A percentile compares a stretch with the other conserved stretches of the same genome.
Evolutionary conservation across 2,329 filamentous ascomycete species (phyloP).

Genomic region (Leptosphaerulina australis): DNA sequence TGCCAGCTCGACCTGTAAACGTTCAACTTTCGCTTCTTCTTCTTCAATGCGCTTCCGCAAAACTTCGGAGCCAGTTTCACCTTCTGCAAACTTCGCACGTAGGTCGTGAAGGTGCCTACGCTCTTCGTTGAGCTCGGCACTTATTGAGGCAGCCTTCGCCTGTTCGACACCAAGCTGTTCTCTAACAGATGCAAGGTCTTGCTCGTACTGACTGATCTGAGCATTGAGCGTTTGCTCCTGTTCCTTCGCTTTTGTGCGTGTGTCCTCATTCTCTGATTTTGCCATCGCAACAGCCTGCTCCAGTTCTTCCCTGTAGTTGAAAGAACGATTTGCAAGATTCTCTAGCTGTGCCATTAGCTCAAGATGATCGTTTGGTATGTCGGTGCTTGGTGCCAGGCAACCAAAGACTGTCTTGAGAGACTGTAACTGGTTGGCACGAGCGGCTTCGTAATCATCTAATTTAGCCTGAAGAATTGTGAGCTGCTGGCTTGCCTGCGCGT

Average conservation of each 20-base stretch:
- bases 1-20: constrained; percentile 72
- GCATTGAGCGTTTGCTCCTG: constrained; percentile 47
- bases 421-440: constrained; percentile 35
- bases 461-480: constrained; percentile 63
- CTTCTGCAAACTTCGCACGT: constrained; percentile 75
- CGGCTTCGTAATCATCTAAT: constrained; percentile 58
- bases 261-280: constrained; percentile 54
- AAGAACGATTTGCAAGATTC: constrained; percentile 51
- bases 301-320: constrained; percentile 53
- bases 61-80: constrained; percentile 81
- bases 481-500: constrained; percentile 49
- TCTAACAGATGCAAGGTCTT: constrained; percentile 43
- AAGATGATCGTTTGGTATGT: constrained; percentile 47
- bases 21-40: constrained; percentile 72
- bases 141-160: constrained; percentile 54
- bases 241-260: constrained; percentile 49
- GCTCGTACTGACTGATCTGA: constrained; percentile 48
- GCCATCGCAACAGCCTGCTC: constrained; percentile 55
- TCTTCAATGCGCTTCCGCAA: constrained; percentile 76
- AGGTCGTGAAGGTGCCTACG: constrained; percentile 72
- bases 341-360: constrained; percentile 53
- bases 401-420: constrained; percentile 45
- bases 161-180: constrained; percentile 57
- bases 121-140: constrained; percentile 65
- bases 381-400: constrained; percentile 45